A percentile compares a stretch with the other conserved stretches of the same genome.
phyloP scores from a whole-genome alignment of 116 monocot genomes.

The Phalaenopsis hybrid region DNA sequence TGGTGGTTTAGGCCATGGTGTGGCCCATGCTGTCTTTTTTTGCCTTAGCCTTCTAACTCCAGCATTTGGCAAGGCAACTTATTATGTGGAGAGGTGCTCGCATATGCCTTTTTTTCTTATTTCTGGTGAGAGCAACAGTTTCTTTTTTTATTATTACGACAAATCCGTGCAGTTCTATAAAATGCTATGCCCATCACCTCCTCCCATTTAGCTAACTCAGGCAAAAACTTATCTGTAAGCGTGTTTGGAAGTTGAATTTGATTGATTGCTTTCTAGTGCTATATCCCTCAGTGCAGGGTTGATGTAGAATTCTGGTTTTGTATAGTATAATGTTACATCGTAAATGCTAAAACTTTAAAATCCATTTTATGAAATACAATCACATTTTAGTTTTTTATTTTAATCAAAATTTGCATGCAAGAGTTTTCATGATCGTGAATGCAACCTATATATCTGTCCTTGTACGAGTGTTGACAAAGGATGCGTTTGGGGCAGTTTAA shows the following conservation, averaged over 20 bases:
- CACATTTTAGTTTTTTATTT: too few species aligned
- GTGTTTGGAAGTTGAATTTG: background rate
- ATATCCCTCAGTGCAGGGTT: too few species aligned
- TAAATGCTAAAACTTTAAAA: too few species aligned
- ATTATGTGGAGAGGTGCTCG: slow-evolving; percentile 73
- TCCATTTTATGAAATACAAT: too few species aligned
- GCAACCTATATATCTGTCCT: too few species aligned
- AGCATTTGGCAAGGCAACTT: slow-evolving; percentile 93
- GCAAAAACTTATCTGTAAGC: background rate
- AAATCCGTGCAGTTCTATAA: background rate
- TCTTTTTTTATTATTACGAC: background rate
- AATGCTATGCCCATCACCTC: background rate
- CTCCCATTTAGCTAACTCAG: background rate
- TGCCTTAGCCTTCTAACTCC: slow-evolving; percentile 96
- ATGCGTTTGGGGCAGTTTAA: too few species aligned
- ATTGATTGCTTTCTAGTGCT: too few species aligned
- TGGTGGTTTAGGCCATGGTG: slow-evolving; percentile 96
- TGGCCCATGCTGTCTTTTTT: slow-evolving; percentile 98
- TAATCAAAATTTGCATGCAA: too few species aligned
- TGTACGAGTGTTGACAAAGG: too few species aligned
- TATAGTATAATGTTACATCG: too few species aligned
- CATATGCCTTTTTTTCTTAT: slow-evolving; percentile 79
- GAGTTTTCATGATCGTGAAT: too few species aligned
- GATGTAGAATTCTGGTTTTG: too few species aligned
- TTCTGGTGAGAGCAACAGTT: slow-evolving; percentile 53